Conservation (phyloP, 352 stramenopile genomes). For the Thraustochytrium sp. region DNA sequence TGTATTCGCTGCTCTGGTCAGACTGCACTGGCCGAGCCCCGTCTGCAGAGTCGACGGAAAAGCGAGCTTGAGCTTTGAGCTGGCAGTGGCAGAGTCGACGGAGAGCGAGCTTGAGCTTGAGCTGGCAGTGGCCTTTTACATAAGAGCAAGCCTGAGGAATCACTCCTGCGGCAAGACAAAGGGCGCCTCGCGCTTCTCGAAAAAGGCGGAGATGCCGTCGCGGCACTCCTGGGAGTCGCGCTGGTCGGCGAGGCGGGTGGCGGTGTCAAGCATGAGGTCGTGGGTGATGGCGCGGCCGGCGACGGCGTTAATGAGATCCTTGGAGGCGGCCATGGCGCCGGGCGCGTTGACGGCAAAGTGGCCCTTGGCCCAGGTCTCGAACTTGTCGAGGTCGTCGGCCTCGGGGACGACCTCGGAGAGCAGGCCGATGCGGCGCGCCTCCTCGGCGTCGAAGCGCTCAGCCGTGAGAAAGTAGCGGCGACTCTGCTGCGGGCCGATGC, state of each 20-base stretch:
- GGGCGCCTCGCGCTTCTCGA: slow-evolving; percentile 11
- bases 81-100: no score
- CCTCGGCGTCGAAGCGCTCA: slow-evolving; percentile 7
- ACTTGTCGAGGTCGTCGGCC: not conserved
- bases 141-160: no score
- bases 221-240: slow-evolving; percentile 29
- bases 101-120: no score
- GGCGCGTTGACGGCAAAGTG: slow-evolving; percentile 26
- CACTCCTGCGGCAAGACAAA: slow-evolving; percentile 17
- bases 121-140: no score
- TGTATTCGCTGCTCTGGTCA: no score
- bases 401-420: slow-evolving; percentile 35
- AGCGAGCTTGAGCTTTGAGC: no score
- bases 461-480: slow-evolving; percentile 36
- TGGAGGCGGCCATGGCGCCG: slow-evolving; percentile 5
- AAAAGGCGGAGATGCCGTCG: slow-evolving; percentile 39
- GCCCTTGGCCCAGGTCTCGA: slow-evolving; percentile 7
- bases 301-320: slow-evolving; percentile 3
- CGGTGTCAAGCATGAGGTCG: slow-evolving; percentile 3
- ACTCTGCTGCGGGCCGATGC: slow-evolving; percentile 6
- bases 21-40: no score
- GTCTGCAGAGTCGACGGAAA: no score
- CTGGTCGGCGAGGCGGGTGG: slow-evolving; percentile 12
- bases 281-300: not conserved
- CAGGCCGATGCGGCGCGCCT: slow-evolving; percentile 33